A percentile compares a stretch with the other conserved stretches of the same genome.
phyloP scores from a whole-genome alignment of 306 rosid genomes.

The Dryas alaskensis region DNA sequence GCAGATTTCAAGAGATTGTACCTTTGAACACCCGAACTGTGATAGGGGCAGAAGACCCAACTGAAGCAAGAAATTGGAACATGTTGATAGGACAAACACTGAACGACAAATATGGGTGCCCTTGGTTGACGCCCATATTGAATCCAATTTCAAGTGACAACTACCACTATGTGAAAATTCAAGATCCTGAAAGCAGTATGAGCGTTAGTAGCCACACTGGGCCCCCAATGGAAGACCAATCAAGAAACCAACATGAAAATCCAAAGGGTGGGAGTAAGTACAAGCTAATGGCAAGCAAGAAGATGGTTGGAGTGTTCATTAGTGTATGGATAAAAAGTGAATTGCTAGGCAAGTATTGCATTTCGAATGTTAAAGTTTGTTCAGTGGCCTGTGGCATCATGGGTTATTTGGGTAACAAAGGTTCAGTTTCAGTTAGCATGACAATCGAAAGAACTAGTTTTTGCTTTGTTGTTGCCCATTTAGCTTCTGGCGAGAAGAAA shows the following conservation, averaged over 20 bases:
- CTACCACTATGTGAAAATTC: conserved; percentile 17
- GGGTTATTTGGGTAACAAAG: conserved; percentile 97
- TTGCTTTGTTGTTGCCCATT: conserved; percentile 80
- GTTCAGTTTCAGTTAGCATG: conserved; percentile 82
- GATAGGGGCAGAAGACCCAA: conserved; percentile 76
- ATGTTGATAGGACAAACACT: conserved; percentile 63
- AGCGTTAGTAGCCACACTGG: conserved; percentile 14
- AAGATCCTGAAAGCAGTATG: conserved; percentile 21
- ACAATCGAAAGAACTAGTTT: conserved; percentile 89
- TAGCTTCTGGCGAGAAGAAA: conserved; percentile 88
- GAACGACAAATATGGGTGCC: conserved; percentile 46
- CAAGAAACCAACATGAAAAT: conserved; percentile 18
- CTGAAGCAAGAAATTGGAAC: conserved; percentile 83
- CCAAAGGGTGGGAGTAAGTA: conserved; percentile 38
- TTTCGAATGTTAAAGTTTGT: conserved; percentile 74
- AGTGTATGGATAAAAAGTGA: conserved; percentile 80
- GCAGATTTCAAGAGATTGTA: conserved; percentile 89
- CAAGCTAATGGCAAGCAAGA: conserved; percentile 69
- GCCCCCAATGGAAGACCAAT: conserved; percentile 23
- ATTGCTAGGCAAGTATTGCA: conserved; percentile 44
- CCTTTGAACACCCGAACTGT: conserved; percentile 76
- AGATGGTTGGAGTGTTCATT: conserved; percentile 91
- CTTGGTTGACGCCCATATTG: conserved; percentile 53
- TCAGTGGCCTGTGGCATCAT: conserved; percentile 94
- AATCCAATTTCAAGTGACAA: conserved; percentile 39